Evolutionary conservation across 345 rosid genomes (phyloP).

Genomic region (Eucalyptus virginea): DNA sequence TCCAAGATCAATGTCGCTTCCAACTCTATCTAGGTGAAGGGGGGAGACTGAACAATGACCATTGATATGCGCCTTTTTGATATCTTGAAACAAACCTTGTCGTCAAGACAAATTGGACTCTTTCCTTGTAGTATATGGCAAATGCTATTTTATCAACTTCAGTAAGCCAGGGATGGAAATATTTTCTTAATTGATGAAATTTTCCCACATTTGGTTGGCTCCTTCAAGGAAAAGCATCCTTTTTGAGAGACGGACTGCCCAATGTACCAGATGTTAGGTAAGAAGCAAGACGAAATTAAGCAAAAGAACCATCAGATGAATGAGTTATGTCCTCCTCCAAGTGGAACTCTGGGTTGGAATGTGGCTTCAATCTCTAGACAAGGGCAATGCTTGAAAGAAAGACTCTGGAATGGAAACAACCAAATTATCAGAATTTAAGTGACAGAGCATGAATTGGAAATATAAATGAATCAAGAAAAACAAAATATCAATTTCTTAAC

Average conservation of each 20-base stretch:
- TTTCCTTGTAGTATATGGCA: background rate
- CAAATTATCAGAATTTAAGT: background rate
- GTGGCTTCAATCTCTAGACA: constrained; percentile 32
- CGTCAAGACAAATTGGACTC: background rate
- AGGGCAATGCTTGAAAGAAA: constrained; percentile 63
- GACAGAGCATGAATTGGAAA: background rate
- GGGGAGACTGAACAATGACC: background rate
- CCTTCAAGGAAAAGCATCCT: background rate
- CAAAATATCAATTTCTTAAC: background rate
- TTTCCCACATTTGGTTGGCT: background rate
- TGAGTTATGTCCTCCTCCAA: constrained; percentile 69
- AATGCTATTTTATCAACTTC: background rate
- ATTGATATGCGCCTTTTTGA: background rate
- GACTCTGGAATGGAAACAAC: constrained; percentile 32
- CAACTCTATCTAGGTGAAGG: background rate
- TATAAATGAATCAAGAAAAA: background rate
- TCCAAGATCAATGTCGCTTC: background rate
- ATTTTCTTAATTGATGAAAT: background rate
- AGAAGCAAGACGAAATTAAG: background rate
- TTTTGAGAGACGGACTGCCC: background rate
- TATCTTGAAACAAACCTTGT: background rate
- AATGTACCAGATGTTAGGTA: background rate
- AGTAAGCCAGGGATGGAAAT: background rate
- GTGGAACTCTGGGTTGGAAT: constrained; percentile 77
- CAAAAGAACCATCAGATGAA: constrained; percentile 23